Percentiles rank a stretch among this genome's conserved stretches.
Evolutionary conservation across 176 grass and related monocot genomes (phyloP).

Genomic region (Oryza glaberrima): DNA sequence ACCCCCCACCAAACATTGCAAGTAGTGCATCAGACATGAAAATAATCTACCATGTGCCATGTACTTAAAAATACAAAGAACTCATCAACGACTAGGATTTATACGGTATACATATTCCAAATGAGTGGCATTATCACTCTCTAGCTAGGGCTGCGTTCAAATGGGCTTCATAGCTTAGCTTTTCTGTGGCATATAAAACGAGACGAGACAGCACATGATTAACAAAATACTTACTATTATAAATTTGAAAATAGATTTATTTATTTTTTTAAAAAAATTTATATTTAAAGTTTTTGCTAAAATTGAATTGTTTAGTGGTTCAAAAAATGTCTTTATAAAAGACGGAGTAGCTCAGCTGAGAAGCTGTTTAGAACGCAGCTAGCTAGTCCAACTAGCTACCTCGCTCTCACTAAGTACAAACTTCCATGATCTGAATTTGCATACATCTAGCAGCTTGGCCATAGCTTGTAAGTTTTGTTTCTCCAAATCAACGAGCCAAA

Average conservation of each 20-base stretch:
- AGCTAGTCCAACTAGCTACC: background rate
- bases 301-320: no score
- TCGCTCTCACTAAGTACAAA: background rate
- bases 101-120: background rate
- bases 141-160: background rate
- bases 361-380: no score
- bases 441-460: background rate
- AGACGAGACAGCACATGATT: no score
- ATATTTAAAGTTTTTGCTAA: no score
- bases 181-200: no score
- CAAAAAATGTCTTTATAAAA: no score
- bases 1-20: no score
- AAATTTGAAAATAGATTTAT: no score
- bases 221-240: no score
- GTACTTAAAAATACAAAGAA: background rate
- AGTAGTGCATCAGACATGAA: background rate
- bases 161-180: no score
- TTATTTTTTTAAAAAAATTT: no score
- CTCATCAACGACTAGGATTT: background rate
- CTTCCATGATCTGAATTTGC: conserved; percentile 29
- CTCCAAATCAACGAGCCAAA: background rate
- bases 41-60: background rate
- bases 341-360: no score
- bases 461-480: conserved; percentile 12
- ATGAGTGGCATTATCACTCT: background rate